A percentile compares a stretch with the other conserved stretches of the same genome.
These are phyloP conservation scores for Arctostaphylos glauca DNA, from an alignment of 148 eudicot genomes.

Conservation along the genomic window DNA sequence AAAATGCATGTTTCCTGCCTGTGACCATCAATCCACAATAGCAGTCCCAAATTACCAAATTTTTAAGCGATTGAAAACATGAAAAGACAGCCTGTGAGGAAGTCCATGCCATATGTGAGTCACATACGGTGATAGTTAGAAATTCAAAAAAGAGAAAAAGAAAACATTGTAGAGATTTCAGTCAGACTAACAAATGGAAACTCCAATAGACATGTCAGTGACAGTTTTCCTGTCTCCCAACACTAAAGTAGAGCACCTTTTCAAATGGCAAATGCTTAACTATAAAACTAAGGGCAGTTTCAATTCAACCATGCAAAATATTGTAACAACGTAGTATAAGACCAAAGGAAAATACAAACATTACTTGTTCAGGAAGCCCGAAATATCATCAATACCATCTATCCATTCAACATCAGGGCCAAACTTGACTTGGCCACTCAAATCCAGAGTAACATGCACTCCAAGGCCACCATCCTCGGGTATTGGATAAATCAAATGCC, in stretches of 20 bases:
- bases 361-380: constrained; percentile 76
- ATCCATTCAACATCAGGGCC: constrained; percentile 99
- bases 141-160: neutral
- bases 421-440: constrained; percentile 80
- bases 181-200: neutral
- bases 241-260: neutral
- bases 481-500: constrained; percentile 86
- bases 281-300: neutral
- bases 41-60: too few relatives aligned
- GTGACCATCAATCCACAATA: too few relatives aligned
- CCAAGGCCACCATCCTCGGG: constrained; percentile 97
- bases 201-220: neutral
- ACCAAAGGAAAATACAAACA: constrained; percentile 18
- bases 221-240: neutral
- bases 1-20: too few relatives aligned
- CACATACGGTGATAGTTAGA: neutral
- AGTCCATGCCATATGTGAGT: neutral
- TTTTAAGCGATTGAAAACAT: too few relatives aligned
- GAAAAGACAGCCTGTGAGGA: constrained; percentile 2
- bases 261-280: neutral
- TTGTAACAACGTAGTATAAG: neutral
- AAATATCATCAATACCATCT: constrained; percentile 46
- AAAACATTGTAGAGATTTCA: neutral
- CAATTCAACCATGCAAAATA: neutral
- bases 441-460: constrained; percentile 88